Evolutionary conservation across 495 filamentous ascomycete genomes (phyloP).

Genomic region (Rostrohypoxylon terebratum): DNA sequence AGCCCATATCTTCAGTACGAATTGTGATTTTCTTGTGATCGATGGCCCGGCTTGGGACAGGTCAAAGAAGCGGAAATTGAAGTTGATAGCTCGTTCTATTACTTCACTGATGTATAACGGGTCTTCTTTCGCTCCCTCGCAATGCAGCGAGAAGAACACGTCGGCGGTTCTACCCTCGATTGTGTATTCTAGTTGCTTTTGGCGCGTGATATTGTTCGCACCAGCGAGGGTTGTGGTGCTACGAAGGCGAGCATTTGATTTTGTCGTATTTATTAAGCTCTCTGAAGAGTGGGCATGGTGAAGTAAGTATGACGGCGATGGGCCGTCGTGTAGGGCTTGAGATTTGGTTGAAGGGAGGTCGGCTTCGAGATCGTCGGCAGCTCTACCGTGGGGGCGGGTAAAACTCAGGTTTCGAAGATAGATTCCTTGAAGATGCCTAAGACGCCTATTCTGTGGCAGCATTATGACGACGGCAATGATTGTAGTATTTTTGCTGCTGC

Average conservation of each 20-base stretch:
- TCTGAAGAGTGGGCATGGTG: slow-evolving; percentile 80
- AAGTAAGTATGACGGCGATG: slow-evolving; percentile 51
- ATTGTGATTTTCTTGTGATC: slow-evolving; percentile 70
- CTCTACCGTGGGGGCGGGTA: slow-evolving; percentile 71
- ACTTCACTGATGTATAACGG: slow-evolving; percentile 94
- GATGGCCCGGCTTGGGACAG: slow-evolving; percentile 73
- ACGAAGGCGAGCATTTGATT: slow-evolving; percentile 64
- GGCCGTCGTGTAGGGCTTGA: slow-evolving; percentile 67
- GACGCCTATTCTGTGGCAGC: slow-evolving; percentile 80
- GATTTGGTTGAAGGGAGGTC: slow-evolving; percentile 78
- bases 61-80: slow-evolving; percentile 89
- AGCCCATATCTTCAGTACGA: slow-evolving; percentile 82
- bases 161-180: slow-evolving; percentile 81
- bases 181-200: slow-evolving; percentile 81
- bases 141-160: slow-evolving; percentile 89
- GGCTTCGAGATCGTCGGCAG: slow-evolving; percentile 87
- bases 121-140: slow-evolving; percentile 65
- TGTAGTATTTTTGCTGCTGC: slow-evolving; percentile 40
- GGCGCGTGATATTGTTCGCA: slow-evolving; percentile 73
- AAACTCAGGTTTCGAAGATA: slow-evolving; percentile 87
- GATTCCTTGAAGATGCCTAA: slow-evolving; percentile 89
- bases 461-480: slow-evolving; percentile 38
- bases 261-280: slow-evolving; percentile 62
- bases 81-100: slow-evolving; percentile 83
- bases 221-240: slow-evolving; percentile 78